A percentile compares a stretch with the other conserved stretches of the same genome.
Conservation (phyloP, 108 stramenopile species). For the Nitzschia inconspicua region DNA sequence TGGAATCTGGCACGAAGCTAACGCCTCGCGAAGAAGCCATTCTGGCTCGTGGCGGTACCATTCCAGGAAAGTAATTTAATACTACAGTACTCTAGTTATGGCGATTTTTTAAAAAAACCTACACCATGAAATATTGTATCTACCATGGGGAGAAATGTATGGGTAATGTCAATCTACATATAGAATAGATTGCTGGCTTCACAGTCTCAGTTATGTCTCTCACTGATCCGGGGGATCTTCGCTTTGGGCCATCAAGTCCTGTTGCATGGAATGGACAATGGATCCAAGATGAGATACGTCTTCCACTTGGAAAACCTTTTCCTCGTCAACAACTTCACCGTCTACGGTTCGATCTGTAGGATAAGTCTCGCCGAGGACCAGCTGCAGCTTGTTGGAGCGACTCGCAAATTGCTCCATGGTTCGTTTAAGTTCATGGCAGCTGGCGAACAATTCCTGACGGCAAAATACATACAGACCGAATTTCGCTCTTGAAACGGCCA, state of each 20-base stretch:
- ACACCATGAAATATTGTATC: background rate
- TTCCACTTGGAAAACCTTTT: slow-evolving; percentile 57
- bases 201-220: background rate
- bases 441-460: slow-evolving; percentile 59
- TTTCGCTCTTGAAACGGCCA: slow-evolving; percentile 94
- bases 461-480: slow-evolving; percentile 96
- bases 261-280: slow-evolving; percentile 80
- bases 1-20: slow-evolving; percentile 11
- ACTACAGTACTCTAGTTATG: no score
- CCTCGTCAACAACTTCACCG: slow-evolving; percentile 40
- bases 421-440: slow-evolving; percentile 67
- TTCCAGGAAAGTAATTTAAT: slow-evolving; percentile 12
- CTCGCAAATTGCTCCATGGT: slow-evolving; percentile 63
- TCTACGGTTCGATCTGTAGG: slow-evolving; percentile 51
- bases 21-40: slow-evolving; percentile 45
- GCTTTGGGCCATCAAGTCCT: slow-evolving; percentile 27
- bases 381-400: slow-evolving; percentile 54
- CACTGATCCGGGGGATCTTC: background rate
- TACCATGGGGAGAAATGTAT: background rate
- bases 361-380: slow-evolving; percentile 65
- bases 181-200: background rate
- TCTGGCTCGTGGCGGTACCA: slow-evolving; percentile 51
- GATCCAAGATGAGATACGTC: slow-evolving; percentile 72
- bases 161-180: background rate
- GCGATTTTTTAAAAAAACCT: background rate